These are phyloP conservation scores for Sclerotinia trifoliorum DNA, from an alignment of 2,329 filamentous ascomycete genomes.

Conservation along the genomic window DNA sequence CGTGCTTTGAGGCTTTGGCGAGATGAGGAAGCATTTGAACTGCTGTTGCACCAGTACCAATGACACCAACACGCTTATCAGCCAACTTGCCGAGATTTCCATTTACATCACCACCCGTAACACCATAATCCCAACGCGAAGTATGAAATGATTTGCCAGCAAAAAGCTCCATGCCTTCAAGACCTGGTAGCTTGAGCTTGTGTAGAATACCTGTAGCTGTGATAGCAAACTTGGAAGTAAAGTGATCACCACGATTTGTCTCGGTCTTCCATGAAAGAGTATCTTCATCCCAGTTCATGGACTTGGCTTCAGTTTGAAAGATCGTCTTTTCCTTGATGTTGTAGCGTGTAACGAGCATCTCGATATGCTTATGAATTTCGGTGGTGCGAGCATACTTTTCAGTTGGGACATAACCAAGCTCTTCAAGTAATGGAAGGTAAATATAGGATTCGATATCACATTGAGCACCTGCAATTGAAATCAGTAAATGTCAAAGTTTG, in stretches of 20 bases:
- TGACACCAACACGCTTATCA: conserved; percentile 55
- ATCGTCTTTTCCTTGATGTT: conserved; percentile 55
- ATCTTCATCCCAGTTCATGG: conserved; percentile 54
- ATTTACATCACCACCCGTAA: conserved; percentile 33
- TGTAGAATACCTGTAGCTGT: conserved; percentile 60
- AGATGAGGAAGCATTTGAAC: conserved; percentile 59
- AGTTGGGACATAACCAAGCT: conserved; percentile 45
- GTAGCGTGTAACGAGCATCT: conserved; percentile 52
- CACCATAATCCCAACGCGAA: conserved; percentile 60
- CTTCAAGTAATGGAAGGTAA: conserved; percentile 21
- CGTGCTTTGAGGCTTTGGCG: conserved; percentile 48
- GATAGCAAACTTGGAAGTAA: conserved; percentile 54
- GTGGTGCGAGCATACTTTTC: conserved; percentile 59
- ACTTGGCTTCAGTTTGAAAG: conserved; percentile 55
- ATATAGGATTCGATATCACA: conserved; percentile 24
- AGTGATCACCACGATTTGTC: conserved; percentile 54
- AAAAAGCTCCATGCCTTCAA: conserved; percentile 47
- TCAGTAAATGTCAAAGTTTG: conserved; percentile 52
- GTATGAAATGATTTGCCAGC: conserved; percentile 51
- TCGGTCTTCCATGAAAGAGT: conserved; percentile 51
- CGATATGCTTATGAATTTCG: conserved; percentile 57
- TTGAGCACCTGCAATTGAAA: conserved; percentile 51
- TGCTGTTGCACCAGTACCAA: conserved; percentile 60
- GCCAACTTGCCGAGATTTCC: conserved; percentile 40
- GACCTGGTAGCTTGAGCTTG: conserved; percentile 52